These are phyloP conservation scores for Hippophae rhamnoides DNA, from an alignment of 306 rosid species.

Conservation along the genomic window DNA sequence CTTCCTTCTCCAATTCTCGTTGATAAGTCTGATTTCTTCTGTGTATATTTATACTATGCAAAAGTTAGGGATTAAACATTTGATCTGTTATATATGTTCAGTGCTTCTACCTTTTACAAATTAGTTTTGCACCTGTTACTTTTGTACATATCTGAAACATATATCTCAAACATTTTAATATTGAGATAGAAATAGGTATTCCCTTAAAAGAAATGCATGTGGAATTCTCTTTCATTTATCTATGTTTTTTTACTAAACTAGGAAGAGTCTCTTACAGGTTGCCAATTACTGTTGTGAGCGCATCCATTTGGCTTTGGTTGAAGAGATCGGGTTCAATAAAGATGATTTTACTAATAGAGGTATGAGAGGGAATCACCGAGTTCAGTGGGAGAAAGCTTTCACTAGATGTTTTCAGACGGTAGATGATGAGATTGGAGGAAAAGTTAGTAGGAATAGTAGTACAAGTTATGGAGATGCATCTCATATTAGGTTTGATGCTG, in stretches of 20 bases:
- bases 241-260: conserved; percentile 8
- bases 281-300: conserved; percentile 49
- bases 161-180: too few species aligned
- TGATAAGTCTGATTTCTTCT: too few species aligned
- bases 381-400: conserved; percentile 39
- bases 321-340: conserved; percentile 29
- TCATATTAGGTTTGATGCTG: conserved; percentile 17
- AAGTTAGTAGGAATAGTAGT: conserved; percentile 12
- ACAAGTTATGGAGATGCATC: conserved; percentile 18
- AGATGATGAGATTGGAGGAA: conserved; percentile 48
- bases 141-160: too few species aligned
- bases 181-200: too few species aligned
- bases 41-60: too few species aligned
- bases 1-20: too few species aligned
- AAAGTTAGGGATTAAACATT: too few species aligned
- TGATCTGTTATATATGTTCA: too few species aligned
- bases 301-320: conserved; percentile 41
- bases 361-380: conserved; percentile 22
- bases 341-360: conserved; percentile 19
- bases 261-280: conserved; percentile 31
- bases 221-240: too few species aligned
- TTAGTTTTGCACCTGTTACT: too few species aligned
- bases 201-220: too few species aligned
- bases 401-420: conserved; percentile 36
- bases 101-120: too few species aligned